Conservation (phyloP, 2,329 filamentous ascomycete species). For the Alternaria arbusti region DNA sequence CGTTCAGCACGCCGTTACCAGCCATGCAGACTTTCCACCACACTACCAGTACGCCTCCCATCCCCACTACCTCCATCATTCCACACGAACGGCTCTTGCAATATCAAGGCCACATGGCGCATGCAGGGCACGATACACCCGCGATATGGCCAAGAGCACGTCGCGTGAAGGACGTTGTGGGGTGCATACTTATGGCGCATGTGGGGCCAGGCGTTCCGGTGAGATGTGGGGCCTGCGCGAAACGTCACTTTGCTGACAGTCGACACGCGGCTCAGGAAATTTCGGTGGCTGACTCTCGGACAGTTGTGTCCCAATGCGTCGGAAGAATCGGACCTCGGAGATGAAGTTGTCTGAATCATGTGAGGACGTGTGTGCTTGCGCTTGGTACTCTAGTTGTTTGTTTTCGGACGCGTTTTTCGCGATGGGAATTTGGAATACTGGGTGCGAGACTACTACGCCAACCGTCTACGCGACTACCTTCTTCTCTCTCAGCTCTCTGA, state of each 20-base stretch:
- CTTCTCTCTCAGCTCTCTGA: constrained; percentile 18
- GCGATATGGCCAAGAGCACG: neutral
- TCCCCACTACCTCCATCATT: neutral
- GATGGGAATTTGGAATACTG: neutral
- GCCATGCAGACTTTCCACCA: neutral
- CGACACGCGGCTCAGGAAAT: neutral
- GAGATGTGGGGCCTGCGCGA: neutral
- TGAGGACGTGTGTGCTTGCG: neutral
- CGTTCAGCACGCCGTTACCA: neutral
- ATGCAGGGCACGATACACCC: neutral
- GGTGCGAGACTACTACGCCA: neutral
- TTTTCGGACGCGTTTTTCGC: neutral
- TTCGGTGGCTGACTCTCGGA: neutral
- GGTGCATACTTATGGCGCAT: constrained; percentile 6
- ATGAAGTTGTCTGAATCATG: neutral
- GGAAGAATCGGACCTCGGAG: neutral
- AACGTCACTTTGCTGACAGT: neutral
- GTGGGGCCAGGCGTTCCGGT: constrained; percentile 24
- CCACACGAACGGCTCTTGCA: neutral
- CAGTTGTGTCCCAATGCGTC: neutral
- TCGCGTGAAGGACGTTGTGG: constrained; percentile 6
- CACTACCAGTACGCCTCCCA: neutral
- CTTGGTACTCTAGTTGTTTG: neutral
- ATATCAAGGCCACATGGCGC: constrained; percentile 5
- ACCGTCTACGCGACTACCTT: constrained; percentile 19